Evolutionary conservation across 352 stramenopile genomes (phyloP), one percentile per base, ranked within the genome.

Genomic region (Pythium apleroticum): DNA sequence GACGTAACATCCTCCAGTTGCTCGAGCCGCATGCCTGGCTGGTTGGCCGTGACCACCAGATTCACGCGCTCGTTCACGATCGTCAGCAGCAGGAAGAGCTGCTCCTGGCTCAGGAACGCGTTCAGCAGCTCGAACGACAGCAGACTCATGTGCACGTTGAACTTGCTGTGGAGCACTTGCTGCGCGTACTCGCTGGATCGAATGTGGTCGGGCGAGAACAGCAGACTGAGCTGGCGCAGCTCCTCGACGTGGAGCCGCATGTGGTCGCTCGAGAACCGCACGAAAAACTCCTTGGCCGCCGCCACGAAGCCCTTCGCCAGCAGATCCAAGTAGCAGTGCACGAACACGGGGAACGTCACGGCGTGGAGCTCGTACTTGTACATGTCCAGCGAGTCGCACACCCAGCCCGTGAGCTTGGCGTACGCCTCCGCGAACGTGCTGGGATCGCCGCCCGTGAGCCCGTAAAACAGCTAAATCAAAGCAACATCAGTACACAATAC

Each of bases 381-480:
- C 83, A 92, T 90, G 56, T 95, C 86, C 14, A 95, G 69, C 64
- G 86, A 89, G 66, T 92, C 93, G 70, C 80, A 87, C 52, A 95
- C 88, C 86, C 86, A 95, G 43, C 90, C 80, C 41, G 90, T 50
- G n/a, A 95, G 71, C 63, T 81, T 76, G 19, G 59, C 58, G 66
- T 93, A 95, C 58, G 82, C 80, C 7, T 89, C 78, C n/a, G 82
- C 73, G 62, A 91, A 95, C 24, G 73, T 70, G 24, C 62, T 61
- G 5, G 84, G 79, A 49, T 92, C 74, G 20, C 81, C 84, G 11
- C 69, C 67, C 1, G 79, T 83, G 33, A 95, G 72, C 25, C 82
- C 84, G 62, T 91, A 86, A 58, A 93, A 95, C 31, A 95, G 65
- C 81, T 92, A 59, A 7, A 62, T 0, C 19, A 19, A 61, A 12